Base-by-base conservation (phyloP, 2,329 filamentous ascomycete species). In the Fusarium burgessii region DNA sequence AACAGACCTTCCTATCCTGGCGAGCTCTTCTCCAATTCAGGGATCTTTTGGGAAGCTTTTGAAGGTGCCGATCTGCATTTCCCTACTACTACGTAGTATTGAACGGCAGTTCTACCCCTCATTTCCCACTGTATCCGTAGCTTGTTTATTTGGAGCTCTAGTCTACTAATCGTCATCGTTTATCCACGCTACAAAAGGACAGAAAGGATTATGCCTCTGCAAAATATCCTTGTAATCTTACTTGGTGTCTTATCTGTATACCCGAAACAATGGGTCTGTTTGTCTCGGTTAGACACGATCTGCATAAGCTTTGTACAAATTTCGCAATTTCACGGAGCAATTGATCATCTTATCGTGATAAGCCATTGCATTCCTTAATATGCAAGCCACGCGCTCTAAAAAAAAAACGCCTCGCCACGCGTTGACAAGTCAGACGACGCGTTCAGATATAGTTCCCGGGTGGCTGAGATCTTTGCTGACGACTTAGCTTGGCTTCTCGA, bases 111-210 rank as follows among this genome's bases (percentile, higher is more conserved):
- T 51, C 47, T 29, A 14, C 45, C 45, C 55, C 45, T 52, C 55
- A 58, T 20, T 20, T 23, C 13, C n/a, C 33, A 47, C 35, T 51
- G 7, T 15, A 29, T 7, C 7, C 23, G 23, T 23, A 23, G 20
- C 17, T 46, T 36, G 32, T 49, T 49, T 23, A 36, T 23, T 49
- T 14, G 29, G 25, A 18, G 18, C 36, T 20, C 29, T n/a, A 17
- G 27, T 29, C 18, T 29, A 47, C 54, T 40, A 52, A 29, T 58
- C 55, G 55, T 58, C 45, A 58, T 58, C 20, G 27, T 5, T 38
- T 20, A 29, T n/a, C 5, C 36, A 33, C 45, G 55, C 45, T 58
- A 58, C 55, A 58, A 58, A 58, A 58, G 55, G 46, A 58, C 55
- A 17, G 41, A 29, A 25, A 35, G n/a, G 23, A 43, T 27, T 29